Conservation (phyloP, 139 green algal genomes). For the Yamagishiella unicocca region DNA sequence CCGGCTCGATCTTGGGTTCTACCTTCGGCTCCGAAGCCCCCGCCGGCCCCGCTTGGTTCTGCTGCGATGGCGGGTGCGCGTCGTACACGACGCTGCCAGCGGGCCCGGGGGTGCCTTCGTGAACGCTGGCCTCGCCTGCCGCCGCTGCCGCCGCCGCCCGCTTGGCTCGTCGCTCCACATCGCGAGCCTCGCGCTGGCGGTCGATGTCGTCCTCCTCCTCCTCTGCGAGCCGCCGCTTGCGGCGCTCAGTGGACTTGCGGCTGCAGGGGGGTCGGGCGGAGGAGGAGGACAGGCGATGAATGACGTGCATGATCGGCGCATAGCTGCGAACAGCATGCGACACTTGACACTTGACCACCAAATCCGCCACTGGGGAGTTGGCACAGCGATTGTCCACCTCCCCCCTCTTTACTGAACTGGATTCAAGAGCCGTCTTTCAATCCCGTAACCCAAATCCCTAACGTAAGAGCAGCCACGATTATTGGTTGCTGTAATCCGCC, state of each 20-base stretch:
- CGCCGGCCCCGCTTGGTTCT: neutral
- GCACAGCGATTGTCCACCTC: neutral
- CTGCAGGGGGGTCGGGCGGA: slow-evolving; percentile 49
- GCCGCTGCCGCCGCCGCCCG: neutral
- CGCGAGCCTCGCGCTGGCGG: slow-evolving; percentile 48
- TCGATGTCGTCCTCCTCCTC: slow-evolving; percentile 63
- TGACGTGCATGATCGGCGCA: no score
- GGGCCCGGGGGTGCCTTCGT: slow-evolving; percentile 39
- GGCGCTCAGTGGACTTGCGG: slow-evolving; percentile 62
- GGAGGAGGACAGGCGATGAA: neutral
- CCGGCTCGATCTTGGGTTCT: slow-evolving; percentile 28
- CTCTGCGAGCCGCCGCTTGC: slow-evolving; percentile 67
- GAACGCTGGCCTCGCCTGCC: slow-evolving; percentile 5
- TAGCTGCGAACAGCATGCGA: no score
- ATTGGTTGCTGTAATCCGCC: no score
- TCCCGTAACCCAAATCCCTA: neutral
- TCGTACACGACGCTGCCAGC: slow-evolving; percentile 30
- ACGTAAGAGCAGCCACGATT: no score
- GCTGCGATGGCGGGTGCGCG: neutral
- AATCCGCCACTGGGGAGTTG: no score
- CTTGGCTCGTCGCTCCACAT: slow-evolving; percentile 40
- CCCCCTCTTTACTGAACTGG: neutral
- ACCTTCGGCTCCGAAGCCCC: neutral
- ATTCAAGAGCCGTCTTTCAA: no score
- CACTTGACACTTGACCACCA: no score